These are phyloP conservation scores for Cladophialophora yegresii DNA, from an alignment of 2,329 filamentous ascomycete species.

Conservation along the genomic window DNA sequence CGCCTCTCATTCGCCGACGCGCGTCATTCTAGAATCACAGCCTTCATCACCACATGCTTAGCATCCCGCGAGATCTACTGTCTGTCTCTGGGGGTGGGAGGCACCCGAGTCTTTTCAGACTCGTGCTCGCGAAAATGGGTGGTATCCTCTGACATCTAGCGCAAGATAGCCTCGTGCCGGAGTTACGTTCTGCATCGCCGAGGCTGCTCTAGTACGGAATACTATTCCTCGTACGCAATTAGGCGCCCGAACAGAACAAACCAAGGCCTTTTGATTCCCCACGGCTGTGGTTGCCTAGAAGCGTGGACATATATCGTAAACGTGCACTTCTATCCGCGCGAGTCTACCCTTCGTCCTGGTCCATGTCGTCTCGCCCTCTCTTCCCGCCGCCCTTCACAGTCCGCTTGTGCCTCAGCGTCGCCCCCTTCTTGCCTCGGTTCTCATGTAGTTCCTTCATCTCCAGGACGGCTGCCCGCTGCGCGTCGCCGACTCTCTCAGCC, in stretches of 20 bases:
- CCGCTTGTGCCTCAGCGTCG: conserved; percentile 55
- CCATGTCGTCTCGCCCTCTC: conserved; percentile 66
- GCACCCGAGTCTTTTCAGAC: neutral
- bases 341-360: conserved; percentile 68
- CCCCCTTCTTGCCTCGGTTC: conserved; percentile 44
- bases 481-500: conserved; percentile 74
- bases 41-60: neutral
- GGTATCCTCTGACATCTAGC: neutral
- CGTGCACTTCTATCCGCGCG: neutral
- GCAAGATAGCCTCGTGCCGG: neutral
- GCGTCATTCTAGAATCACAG: neutral
- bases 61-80: conserved; percentile 1
- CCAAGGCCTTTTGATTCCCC: too few species aligned
- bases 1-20: conserved; percentile 6
- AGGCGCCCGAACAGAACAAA: neutral
- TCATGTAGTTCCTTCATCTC: conserved; percentile 83
- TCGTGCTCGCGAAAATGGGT: neutral
- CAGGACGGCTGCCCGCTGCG: conserved; percentile 72
- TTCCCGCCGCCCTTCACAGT: conserved; percentile 45
- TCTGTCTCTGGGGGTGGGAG: neutral
- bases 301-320: neutral
- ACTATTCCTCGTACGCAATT: neutral
- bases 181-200: neutral
- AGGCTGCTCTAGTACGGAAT: conserved; percentile 15
- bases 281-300: neutral